phyloP scores from a whole-genome alignment of 2,329 filamentous ascomycete species.

The Sclerotinia spermophila region DNA sequence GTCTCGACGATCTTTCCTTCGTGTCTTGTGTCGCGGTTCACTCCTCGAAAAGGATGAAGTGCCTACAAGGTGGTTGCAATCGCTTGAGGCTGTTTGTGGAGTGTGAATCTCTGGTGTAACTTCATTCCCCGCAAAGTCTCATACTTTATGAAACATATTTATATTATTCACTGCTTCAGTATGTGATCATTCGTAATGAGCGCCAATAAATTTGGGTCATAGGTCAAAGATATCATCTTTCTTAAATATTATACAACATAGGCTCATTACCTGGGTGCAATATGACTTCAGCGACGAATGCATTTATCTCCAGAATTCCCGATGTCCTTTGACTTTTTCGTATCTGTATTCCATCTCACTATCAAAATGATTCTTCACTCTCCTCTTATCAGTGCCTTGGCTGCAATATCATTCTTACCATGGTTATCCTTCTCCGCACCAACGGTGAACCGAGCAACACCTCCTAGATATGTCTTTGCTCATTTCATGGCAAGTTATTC shows the following conservation, averaged over 20 bases:
- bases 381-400: not conserved
- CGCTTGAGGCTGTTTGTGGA: not conserved
- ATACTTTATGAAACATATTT: not conserved
- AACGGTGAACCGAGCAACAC: not conserved
- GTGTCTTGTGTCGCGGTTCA: not conserved
- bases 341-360: not conserved
- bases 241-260: not conserved
- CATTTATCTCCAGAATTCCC: not conserved
- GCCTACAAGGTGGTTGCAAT: not conserved
- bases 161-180: slow-evolving; percentile 3
- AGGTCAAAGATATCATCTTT: not conserved
- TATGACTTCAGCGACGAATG: not conserved
- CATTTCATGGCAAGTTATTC: slow-evolving; percentile 25
- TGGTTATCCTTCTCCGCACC: slow-evolving; percentile 4
- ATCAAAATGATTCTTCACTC: not conserved
- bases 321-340: not conserved
- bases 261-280: not conserved
- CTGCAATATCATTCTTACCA: slow-evolving; percentile 5
- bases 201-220: not conserved
- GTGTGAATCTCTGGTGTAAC: not conserved
- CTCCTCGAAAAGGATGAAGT: not conserved
- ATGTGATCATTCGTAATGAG: slow-evolving; percentile 9
- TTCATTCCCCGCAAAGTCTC: not conserved
- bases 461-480: slow-evolving; percentile 24
- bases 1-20: not conserved